These are phyloP conservation scores for Pichia manshurica DNA, from an alignment of 805 yeast species.

Conservation along the genomic window DNA sequence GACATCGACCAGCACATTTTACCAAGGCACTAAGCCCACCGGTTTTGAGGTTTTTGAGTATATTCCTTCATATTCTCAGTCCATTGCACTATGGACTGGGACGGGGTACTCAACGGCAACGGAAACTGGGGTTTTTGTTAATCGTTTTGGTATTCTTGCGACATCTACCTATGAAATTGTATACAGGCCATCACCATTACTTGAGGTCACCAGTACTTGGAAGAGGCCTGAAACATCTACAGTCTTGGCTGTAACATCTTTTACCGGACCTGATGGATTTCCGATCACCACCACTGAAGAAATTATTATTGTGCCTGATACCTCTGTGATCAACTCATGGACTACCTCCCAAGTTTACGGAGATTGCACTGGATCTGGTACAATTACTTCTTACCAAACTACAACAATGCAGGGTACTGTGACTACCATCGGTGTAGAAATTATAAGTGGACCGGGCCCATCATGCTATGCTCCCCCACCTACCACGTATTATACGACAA, in stretches of 20 bases:
- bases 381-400: too few relatives aligned
- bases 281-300: conserved; percentile 6
- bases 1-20: too few relatives aligned
- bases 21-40: too few relatives aligned
- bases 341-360: background rate
- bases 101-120: background rate
- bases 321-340: conserved; percentile 5
- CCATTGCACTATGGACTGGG: conserved; percentile 4
- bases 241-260: background rate
- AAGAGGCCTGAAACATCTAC: too few relatives aligned
- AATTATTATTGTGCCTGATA: conserved; percentile 3
- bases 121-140: background rate
- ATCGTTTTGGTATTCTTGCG: conserved; percentile 3
- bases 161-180: background rate
- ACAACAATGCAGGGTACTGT: too few relatives aligned
- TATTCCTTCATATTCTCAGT: background rate
- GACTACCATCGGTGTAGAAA: background rate
- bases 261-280: conserved; percentile 1
- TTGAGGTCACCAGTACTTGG: too few relatives aligned
- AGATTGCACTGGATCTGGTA: background rate
- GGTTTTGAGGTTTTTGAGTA: too few relatives aligned
- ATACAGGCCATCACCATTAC: too few relatives aligned
- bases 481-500: background rate
- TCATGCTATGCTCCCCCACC: conserved; percentile 7
- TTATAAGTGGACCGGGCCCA: conserved; percentile 4